phyloP scores from a whole-genome alignment of 2,329 filamentous ascomycete genomes.

The Camillea tinctor region DNA sequence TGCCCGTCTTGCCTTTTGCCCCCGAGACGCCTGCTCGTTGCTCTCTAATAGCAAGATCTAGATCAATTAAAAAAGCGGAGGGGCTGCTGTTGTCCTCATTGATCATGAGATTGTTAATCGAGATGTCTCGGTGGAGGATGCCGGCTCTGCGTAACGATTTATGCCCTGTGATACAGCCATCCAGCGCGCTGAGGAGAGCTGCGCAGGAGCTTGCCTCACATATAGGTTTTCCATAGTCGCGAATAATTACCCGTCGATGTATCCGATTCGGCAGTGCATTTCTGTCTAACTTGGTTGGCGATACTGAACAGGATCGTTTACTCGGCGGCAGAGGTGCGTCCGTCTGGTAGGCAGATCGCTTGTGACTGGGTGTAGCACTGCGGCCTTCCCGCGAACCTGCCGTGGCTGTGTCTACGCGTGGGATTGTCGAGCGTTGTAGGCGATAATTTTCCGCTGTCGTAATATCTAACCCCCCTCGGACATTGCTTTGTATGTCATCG shows the following conservation, averaged over 20 bases:
- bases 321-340: slow-evolving; percentile 6
- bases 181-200: slow-evolving; percentile 33
- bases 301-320: slow-evolving; percentile 7
- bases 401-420: not conserved
- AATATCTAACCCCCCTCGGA: slow-evolving; percentile 33
- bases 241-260: slow-evolving; percentile 38
- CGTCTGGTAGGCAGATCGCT: slow-evolving; percentile 9
- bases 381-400: slow-evolving; percentile 13
- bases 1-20: slow-evolving; percentile 37
- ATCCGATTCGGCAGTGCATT: slow-evolving; percentile 32
- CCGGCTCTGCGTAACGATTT: slow-evolving; percentile 30
- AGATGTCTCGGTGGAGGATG: slow-evolving; percentile 41
- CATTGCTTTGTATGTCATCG: slow-evolving; percentile 36
- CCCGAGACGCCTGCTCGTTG: slow-evolving; percentile 30
- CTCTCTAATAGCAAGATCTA: slow-evolving; percentile 27
- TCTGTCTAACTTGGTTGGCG: slow-evolving; percentile 6
- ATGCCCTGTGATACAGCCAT: slow-evolving; percentile 36
- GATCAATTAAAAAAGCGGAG: slow-evolving; percentile 17
- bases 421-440: not conserved
- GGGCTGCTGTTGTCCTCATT: slow-evolving; percentile 37
- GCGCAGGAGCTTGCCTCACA: slow-evolving; percentile 36
- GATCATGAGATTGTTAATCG: slow-evolving; percentile 40
- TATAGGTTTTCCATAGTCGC: slow-evolving; percentile 37
- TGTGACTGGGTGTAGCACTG: slow-evolving; percentile 36
- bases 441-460: slow-evolving; percentile 30